Percentiles rank a stretch among this genome's conserved stretches.
Conservation (phyloP, 257 asterid species). For the Jasminum sambac region DNA sequence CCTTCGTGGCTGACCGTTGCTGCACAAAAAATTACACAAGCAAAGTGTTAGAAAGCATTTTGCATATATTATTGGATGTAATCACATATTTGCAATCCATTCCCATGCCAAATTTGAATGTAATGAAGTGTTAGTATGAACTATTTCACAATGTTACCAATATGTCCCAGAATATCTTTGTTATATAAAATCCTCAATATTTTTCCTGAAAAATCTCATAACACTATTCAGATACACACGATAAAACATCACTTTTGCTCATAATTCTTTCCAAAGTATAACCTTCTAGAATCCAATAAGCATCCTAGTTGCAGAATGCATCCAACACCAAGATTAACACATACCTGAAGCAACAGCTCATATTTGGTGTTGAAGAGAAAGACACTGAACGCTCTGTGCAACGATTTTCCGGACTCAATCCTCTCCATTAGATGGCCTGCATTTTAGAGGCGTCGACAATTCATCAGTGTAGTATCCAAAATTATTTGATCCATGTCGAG, state of each 20-base stretch:
- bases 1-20: conserved; percentile 98
- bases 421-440: conserved; percentile 96
- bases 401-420: conserved; percentile 70
- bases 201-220: background rate
- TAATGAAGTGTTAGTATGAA: background rate
- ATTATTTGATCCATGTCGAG: background rate
- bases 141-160: background rate
- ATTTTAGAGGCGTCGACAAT: conserved; percentile 10
- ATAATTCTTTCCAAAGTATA: background rate
- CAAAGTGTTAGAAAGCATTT: background rate
- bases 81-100: background rate
- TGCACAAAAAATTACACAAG: conserved; percentile 33
- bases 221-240: background rate
- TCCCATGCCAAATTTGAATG: background rate
- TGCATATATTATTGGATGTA: background rate
- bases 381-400: conserved; percentile 97
- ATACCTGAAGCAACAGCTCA: conserved; percentile 94
- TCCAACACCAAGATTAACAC: conserved; percentile 12
- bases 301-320: background rate
- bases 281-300: background rate
- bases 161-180: background rate
- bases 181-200: background rate
- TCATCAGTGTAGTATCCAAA: conserved; percentile 3
- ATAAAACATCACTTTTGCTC: background rate
- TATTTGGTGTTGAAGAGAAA: conserved; percentile 84